Base-by-base conservation (phyloP, 345 rosid species). In the Populus tremula region DNA sequence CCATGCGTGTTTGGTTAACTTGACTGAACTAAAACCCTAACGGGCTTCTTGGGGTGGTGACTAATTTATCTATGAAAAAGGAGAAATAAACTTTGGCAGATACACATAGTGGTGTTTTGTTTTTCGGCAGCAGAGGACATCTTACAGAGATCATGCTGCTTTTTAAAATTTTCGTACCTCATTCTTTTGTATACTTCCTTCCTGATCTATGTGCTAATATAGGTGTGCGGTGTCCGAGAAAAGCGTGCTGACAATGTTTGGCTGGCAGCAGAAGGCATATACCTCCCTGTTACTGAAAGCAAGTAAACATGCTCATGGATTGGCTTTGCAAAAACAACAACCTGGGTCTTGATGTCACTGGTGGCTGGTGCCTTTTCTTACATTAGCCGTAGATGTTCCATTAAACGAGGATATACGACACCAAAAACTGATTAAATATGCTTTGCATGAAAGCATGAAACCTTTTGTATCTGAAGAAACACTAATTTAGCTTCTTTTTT, bases 191-290 rank as follows among this genome's bases (percentile, higher is more conserved):
- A 9, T 59, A 33, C 77, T 49, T 74, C 61, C 77, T 49, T 74
- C 61, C 77, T 38, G 75, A 33, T 82, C 54, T 38, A 2, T 70
- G 33, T 67, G 18, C 33, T 73, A 74, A 10, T 71, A 35, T 29
- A 96, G 99, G 99, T 94, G 16, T 96, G 99, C 35, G 97, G 93
- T 29, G 64, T 96, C 66, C 76, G 91, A 35, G 98, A 96, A 82
- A 96, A 96, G 88, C 88, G 89, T 10, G 87, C 94, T 0, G 98
- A 93, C 84, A 96, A 92, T 23, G 76, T 96, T 49, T 96, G 99
- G 99, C 81, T 96, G 86, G 99, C 98, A 53, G 95, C 98, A 11
- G 99, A 96, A 85, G 99, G 99, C 16, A 93, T 90, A 13, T 96
- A 96, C 86, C 94, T 96, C 78, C 99, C 98, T 0, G 78, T 93